phyloP scores from a whole-genome alignment of 148 eudicot species.

The Vaccinium vitisidaea region DNA sequence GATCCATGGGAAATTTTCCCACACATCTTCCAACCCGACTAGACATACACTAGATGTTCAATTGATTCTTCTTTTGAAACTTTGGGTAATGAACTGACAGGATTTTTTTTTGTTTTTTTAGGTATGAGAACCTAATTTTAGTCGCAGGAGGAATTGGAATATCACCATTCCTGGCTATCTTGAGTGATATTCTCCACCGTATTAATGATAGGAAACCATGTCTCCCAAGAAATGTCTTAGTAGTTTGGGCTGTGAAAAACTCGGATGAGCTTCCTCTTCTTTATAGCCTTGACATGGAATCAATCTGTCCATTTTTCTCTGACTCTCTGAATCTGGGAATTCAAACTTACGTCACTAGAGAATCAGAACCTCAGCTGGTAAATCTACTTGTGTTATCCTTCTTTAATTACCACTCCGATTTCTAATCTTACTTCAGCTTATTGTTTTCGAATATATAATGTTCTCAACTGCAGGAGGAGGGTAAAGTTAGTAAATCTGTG shows the following conservation, averaged over 20 bases:
- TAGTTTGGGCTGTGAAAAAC: conserved; percentile 77
- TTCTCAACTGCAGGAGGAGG: conserved; percentile 60
- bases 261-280: conserved; percentile 77
- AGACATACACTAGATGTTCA: background rate
- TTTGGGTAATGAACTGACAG: conserved; percentile 4
- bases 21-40: background rate
- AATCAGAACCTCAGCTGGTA: conserved; percentile 70
- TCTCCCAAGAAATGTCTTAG: conserved; percentile 48
- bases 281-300: conserved; percentile 47
- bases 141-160: conserved; percentile 95
- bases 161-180: conserved; percentile 78
- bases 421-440: background rate
- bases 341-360: conserved; percentile 74
- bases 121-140: conserved; percentile 73
- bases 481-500: conserved; percentile 31
- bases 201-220: conserved; percentile 59
- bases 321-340: conserved; percentile 63
- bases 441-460: background rate
- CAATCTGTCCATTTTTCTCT: conserved; percentile 52
- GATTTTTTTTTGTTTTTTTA: conserved; percentile 7
- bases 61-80: conserved; percentile 10
- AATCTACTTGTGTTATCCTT: background rate
- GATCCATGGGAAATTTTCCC: background rate
- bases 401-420: background rate
- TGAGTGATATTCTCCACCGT: conserved; percentile 69